These are phyloP conservation scores for Aquilaria agallochum DNA, from an alignment of 441 rosid species.

Conservation along the genomic window DNA sequence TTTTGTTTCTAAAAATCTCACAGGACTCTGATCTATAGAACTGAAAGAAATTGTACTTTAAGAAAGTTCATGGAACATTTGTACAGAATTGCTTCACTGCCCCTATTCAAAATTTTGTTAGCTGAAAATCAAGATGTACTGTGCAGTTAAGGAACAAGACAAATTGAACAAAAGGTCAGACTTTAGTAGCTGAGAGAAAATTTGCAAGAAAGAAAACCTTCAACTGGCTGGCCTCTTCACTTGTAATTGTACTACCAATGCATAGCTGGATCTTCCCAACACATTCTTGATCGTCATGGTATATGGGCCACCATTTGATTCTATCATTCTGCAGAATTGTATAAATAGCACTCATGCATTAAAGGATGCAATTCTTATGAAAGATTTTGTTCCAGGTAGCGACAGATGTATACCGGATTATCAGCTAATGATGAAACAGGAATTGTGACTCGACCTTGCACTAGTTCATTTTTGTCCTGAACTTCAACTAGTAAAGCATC, in stretches of 20 bases:
- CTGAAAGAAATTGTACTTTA: too few species aligned
- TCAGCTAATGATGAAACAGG: conserved; percentile 71
- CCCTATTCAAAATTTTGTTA: too few species aligned
- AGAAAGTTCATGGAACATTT: too few species aligned
- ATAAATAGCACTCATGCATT: neutral
- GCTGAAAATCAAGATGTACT: too few species aligned
- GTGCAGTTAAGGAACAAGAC: too few species aligned
- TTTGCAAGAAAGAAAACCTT: conserved; percentile 47
- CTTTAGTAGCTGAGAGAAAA: too few species aligned
- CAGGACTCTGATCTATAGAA: too few species aligned
- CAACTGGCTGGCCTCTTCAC: conserved; percentile 66
- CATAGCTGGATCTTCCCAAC: conserved; percentile 95
- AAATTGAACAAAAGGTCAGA: too few species aligned
- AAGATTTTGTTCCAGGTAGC: conserved; percentile 15
- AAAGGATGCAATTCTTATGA: neutral
- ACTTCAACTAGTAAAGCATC: conserved; percentile 85
- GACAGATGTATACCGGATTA: conserved; percentile 52
- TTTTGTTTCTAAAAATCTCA: too few species aligned
- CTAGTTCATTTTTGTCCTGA: conserved; percentile 64
- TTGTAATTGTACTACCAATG: conserved; percentile 60
- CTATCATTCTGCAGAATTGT: conserved; percentile 60
- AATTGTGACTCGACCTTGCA: conserved; percentile 74
- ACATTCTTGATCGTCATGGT: conserved; percentile 92
- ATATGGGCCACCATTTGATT: conserved; percentile 85
- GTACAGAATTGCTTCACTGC: too few species aligned